These are phyloP conservation scores for Begonia masoniana DNA, from an alignment of 306 rosid genomes.

Conservation along the genomic window DNA sequence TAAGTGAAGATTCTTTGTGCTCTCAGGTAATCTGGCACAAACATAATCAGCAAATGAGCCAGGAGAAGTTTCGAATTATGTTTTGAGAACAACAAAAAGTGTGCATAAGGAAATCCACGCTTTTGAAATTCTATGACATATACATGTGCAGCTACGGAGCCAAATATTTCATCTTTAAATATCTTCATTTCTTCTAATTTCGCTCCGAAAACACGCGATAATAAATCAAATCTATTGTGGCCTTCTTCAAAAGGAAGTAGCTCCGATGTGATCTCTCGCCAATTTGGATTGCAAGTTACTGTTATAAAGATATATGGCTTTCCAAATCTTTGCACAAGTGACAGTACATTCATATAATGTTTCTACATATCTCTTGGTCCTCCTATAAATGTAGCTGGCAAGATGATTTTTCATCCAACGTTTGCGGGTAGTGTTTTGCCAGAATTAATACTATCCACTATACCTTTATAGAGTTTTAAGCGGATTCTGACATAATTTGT, in stretches of 20 bases:
- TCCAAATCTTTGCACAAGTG: conserved; percentile 1
- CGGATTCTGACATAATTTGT: background rate
- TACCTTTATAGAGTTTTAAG: conserved; percentile 1
- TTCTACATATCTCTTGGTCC: background rate
- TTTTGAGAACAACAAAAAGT: background rate
- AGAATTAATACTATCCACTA: background rate
- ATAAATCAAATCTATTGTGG: background rate
- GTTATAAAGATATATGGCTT: background rate
- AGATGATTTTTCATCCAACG: background rate
- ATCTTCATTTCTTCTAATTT: background rate
- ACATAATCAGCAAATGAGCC: no score
- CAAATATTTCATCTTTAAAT: background rate
- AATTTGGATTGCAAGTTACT: background rate
- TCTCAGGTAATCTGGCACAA: no score
- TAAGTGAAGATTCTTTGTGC: no score
- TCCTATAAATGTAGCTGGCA: background rate
- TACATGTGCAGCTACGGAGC: background rate
- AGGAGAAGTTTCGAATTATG: background rate
- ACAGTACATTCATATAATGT: background rate
- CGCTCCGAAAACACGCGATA: background rate
- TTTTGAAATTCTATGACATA: conserved; percentile 1
- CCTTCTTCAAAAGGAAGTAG: background rate
- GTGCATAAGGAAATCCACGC: background rate
- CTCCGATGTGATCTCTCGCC: background rate
- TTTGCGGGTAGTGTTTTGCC: background rate